Evolutionary conservation across 495 filamentous ascomycete species (phyloP), one percentile per base, ranked within the genome.

Genomic region (Lasiosphaeria ovina): DNA sequence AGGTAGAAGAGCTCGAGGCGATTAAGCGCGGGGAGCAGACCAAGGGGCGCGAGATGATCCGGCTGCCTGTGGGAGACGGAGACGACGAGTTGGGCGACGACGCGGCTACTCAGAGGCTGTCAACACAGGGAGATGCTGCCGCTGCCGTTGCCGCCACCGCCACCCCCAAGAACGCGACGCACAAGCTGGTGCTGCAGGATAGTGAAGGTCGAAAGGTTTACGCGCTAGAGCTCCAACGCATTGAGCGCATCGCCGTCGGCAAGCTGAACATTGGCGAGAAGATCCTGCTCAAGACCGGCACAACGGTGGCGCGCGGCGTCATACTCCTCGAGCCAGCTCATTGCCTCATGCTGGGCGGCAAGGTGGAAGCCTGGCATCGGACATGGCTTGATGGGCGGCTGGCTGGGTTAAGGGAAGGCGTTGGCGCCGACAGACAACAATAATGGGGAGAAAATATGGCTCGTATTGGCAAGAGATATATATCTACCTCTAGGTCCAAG

Each of bases 181-280:
- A 93, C 75, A 90, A 90, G 54, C 67, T 98, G 49, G 78, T 93
- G 5, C 63, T 98, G 51, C 90, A 98, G 68, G 94, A 98, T 77
- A 81, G 84, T 32, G 77, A 74, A 11, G 93, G 93, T 0, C 83
- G 78, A 14, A 82, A 82, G 59, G 81, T 88, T 4, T 89, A 85
- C 59, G 94, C 79, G 3, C 72, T 97, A 55, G 94, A 98, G 75
- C 66, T 96, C 64, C 79, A 76, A 63, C 65, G 74, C 3, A 76
- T 97, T 24, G 81, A 85, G 47, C 85, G 84, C 3, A 63, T 98
- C 7, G 83, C 79, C 0, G 62, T 90, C 34, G 81, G 81, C 0
- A 85, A 76, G 61, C 81, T 92, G 74, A 73, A 77, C 49, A 93
- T 97, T 57, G 93, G 93, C 2, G 81, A 84, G 57, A 98, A 98